Conservation (phyloP, 306 rosid genomes). For the Canavalia ensiformis region DNA sequence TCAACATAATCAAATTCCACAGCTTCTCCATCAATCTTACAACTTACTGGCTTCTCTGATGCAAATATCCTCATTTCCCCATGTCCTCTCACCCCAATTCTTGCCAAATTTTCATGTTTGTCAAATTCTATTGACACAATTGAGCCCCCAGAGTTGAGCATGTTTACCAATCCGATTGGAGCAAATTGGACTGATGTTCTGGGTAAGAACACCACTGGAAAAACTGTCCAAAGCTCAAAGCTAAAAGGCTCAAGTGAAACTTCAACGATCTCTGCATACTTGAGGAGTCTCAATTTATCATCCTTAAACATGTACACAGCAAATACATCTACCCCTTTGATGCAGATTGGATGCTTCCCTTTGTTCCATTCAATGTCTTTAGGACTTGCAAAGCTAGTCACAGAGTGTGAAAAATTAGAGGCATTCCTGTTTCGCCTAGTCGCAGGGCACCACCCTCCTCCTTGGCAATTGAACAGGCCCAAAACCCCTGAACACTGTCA, state of each 20-base stretch:
- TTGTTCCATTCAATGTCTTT: conserved; percentile 71
- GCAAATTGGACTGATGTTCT: conserved; percentile 59
- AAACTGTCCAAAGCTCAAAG: conserved; percentile 65
- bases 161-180: conserved; percentile 74
- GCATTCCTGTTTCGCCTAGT: conserved; percentile 64
- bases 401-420: conserved; percentile 52
- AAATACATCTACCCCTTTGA: conserved; percentile 54
- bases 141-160: conserved; percentile 80
- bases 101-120: conserved; percentile 49
- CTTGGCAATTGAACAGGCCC: conserved; percentile 84
- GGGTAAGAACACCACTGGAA: conserved; percentile 54
- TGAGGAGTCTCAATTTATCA: conserved; percentile 63
- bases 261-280: conserved; percentile 55
- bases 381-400: conserved; percentile 63
- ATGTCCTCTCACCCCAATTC: conserved; percentile 58
- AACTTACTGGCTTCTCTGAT: conserved; percentile 62
- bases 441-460: conserved; percentile 82
- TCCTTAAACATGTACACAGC: conserved; percentile 64
- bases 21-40: conserved; percentile 61
- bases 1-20: conserved; percentile 62
- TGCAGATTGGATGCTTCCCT: conserved; percentile 57
- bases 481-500: conserved; percentile 71
- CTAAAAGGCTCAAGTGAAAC: conserved; percentile 67
- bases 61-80: conserved; percentile 73
- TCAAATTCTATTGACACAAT: conserved; percentile 59